Evolutionary conservation across 768 basidiomycete species (phyloP).

Genomic region (Termitomyces sp.): DNA sequence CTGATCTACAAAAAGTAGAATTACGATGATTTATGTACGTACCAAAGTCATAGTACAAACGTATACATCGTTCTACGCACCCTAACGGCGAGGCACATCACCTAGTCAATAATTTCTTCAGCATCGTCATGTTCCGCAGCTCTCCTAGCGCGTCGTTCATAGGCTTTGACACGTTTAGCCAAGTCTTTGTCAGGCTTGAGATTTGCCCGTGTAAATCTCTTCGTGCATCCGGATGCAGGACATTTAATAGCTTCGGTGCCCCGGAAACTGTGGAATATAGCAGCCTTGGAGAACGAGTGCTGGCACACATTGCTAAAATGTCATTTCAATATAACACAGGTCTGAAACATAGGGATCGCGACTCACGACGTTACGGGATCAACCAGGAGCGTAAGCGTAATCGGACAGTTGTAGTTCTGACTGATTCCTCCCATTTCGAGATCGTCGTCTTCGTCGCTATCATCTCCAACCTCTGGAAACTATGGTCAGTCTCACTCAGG

Average conservation of each 20-base stretch:
- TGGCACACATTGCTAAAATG: conserved; percentile 54
- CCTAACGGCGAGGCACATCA: too few species aligned
- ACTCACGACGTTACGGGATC: conserved; percentile 83
- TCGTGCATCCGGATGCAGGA: conserved; percentile 69
- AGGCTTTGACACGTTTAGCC: conserved; percentile 55
- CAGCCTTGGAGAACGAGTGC: conserved; percentile 76
- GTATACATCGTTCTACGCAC: conserved; percentile 2
- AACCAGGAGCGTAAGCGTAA: conserved; percentile 59
- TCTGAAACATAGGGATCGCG: neutral
- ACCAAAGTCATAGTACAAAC: conserved; percentile 9
- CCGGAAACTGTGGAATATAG: conserved; percentile 62
- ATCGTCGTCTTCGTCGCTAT: conserved; percentile 83
- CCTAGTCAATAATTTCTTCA: conserved; percentile 49
- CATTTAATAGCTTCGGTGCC: conserved; percentile 35
- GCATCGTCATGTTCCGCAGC: conserved; percentile 50
- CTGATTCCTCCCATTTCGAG: conserved; percentile 83
- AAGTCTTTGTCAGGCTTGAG: conserved; percentile 53
- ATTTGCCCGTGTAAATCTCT: conserved; percentile 43
- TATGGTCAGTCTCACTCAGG: neutral
- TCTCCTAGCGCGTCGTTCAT: conserved; percentile 45
- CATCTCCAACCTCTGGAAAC: conserved; percentile 70
- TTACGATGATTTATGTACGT: neutral
- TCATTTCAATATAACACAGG: conserved; percentile 1
- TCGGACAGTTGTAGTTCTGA: conserved; percentile 80
- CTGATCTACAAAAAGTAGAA: neutral